These are phyloP conservation scores for Microascus cirrosus DNA, from an alignment of 2,329 filamentous ascomycete genomes.

Conservation along the genomic window DNA sequence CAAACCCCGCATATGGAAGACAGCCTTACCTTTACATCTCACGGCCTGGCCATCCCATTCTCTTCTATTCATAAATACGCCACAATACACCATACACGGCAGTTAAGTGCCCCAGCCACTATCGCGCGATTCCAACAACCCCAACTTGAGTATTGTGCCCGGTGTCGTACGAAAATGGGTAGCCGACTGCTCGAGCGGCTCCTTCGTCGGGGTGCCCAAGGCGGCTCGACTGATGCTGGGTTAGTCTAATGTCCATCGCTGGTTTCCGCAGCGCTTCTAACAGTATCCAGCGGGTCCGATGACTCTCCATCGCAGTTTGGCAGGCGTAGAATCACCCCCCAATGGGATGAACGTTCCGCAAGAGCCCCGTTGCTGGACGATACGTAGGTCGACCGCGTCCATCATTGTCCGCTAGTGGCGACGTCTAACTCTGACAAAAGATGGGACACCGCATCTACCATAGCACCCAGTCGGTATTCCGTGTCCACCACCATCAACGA, in stretches of 20 bases:
- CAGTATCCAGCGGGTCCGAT: neutral
- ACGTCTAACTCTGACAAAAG: neutral
- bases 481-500: neutral
- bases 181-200: neutral
- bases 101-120: neutral
- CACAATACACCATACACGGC: neutral
- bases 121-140: neutral
- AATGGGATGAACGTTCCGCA: neutral
- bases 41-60: too few relatives aligned
- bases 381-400: neutral
- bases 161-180: neutral
- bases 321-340: neutral
- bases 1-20: neutral
- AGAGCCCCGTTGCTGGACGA: neutral
- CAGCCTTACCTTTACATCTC: neutral
- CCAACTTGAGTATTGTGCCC: neutral
- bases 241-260: neutral
- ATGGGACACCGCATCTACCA: neutral
- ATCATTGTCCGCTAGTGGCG: too few relatives aligned
- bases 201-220: neutral
- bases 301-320: neutral
- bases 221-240: neutral
- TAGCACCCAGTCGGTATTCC: neutral
- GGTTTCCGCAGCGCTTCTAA: neutral
- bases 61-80: neutral